Conservation (phyloP, 257 asterid genomes). For the Solanum dulcamara region DNA sequence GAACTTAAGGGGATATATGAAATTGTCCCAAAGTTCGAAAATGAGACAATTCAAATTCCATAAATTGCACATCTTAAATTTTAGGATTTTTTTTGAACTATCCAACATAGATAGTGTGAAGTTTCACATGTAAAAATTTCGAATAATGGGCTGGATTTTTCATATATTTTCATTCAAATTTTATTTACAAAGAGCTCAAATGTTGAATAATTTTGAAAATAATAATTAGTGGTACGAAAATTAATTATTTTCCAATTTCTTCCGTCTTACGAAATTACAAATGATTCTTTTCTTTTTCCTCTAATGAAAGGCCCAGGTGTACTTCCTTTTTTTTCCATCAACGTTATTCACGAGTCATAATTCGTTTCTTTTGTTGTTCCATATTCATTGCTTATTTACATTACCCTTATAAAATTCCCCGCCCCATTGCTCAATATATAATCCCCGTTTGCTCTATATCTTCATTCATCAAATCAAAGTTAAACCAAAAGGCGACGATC, state of each 20-base stretch:
- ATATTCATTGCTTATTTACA: constrained; percentile 4
- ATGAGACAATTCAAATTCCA: background rate
- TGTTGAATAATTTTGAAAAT: background rate
- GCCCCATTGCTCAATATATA: background rate
- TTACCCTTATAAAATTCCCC: background rate
- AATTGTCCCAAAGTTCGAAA: background rate
- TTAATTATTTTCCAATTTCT: background rate
- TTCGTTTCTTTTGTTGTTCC: background rate
- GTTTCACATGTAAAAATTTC: background rate
- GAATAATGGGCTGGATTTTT: background rate
- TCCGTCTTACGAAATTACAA: background rate
- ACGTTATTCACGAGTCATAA: background rate
- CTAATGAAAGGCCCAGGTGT: background rate
- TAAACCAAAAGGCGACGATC: background rate
- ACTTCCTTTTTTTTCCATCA: background rate
- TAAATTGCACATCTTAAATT: background rate
- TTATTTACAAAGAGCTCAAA: background rate
- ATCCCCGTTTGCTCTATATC: background rate
- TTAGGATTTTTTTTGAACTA: background rate
- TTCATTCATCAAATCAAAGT: background rate
- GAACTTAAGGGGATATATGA: background rate
- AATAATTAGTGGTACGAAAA: background rate
- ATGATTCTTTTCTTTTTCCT: background rate
- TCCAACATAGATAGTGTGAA: too few relatives aligned
- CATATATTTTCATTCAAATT: background rate